Evolutionary conservation across 176 grass and related monocot genomes (phyloP).

Genomic region (Oryza punctata): DNA sequence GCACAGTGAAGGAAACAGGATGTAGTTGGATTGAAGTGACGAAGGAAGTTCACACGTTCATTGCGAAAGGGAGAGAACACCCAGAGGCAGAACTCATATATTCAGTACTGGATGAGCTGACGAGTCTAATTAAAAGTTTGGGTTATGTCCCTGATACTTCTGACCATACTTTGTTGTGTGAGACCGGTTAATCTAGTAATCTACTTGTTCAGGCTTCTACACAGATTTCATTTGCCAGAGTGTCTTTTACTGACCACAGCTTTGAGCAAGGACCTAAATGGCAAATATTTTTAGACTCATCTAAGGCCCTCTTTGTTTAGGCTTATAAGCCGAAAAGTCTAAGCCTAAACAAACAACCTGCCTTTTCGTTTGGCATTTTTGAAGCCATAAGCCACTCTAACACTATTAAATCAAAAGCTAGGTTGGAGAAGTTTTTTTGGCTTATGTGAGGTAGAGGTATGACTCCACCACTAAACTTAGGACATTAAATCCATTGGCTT

Average conservation of each 20-base stretch:
- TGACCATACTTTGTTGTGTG: constrained; percentile 35
- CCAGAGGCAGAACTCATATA: constrained; percentile 50
- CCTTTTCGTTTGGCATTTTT: no score
- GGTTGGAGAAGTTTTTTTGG: no score
- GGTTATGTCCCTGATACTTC: constrained; percentile 38
- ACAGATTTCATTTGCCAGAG: constrained; percentile 58
- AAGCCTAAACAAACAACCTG: no score
- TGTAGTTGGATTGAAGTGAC: constrained; percentile 70
- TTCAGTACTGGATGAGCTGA: constrained; percentile 51
- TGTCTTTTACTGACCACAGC: constrained; percentile 71
- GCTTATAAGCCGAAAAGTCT: no score
- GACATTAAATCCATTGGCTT: no score
- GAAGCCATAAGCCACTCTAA: no score
- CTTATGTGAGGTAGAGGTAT: no score
- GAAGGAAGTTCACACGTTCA: constrained; percentile 59
- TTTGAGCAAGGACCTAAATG: constrained; percentile 71
- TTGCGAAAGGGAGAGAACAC: constrained; percentile 48
- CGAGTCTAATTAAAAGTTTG: constrained; percentile 39
- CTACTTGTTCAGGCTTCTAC: constrained; percentile 40
- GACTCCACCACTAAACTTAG: no score
- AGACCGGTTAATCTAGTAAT: constrained; percentile 50
- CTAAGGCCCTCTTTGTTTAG: background rate
- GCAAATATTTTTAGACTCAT: constrained; percentile 67
- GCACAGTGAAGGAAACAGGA: constrained; percentile 60
- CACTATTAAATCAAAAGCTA: no score